Base-by-base conservation (phyloP, 495 filamentous ascomycete genomes). In the Oidiodendron maius region DNA sequence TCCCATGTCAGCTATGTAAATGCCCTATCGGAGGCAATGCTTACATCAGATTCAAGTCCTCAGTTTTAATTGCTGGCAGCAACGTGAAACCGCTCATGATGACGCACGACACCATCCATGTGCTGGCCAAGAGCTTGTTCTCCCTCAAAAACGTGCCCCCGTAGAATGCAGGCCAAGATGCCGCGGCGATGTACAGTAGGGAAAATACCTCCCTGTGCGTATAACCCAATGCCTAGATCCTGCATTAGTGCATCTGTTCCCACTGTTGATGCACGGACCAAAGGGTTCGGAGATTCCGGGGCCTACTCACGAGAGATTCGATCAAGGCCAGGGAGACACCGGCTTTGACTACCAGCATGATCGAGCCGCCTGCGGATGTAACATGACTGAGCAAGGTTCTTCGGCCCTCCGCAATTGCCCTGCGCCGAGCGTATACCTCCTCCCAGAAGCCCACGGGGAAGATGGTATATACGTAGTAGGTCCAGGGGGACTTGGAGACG, bases 391-490 rank as follows among this genome's bases (percentile, higher is more conserved):
- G 76, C 13, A 97, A 62, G 40, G 78, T 75, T 51, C 75, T 74
- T 35, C 76, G 75, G 8, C 90, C 93, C 51, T 82, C 74, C 38
- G 64, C 52, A 36, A 96, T 58, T 44, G 87, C 81, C 41, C 76
- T 74, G 38, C 90, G 72, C 8, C 89, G 79, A 3, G 86, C 88
- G 61, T 86, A 89, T 0, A 97, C 89, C 57, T 95, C 94, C 61
- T 96, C 91, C 93, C 94, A 99, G 71, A 99, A 96, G 38, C 83
- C 78, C 2, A 93, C 80, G 0, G 94, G 91, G 63, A 97, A 99
- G 54, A 91, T 73, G 4, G 80, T 90, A 61, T 97, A 99, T 20
- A 83, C 83, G 56, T 97, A 97, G 62, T 97, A 99, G 4, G 86
- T 87, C 54, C 76, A 71, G 0, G 91, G 82, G 2, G 89, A 91